These are phyloP conservation scores for Chlorella sp. DNA, from an alignment of 139 green algal species.

Conservation along the genomic window DNA sequence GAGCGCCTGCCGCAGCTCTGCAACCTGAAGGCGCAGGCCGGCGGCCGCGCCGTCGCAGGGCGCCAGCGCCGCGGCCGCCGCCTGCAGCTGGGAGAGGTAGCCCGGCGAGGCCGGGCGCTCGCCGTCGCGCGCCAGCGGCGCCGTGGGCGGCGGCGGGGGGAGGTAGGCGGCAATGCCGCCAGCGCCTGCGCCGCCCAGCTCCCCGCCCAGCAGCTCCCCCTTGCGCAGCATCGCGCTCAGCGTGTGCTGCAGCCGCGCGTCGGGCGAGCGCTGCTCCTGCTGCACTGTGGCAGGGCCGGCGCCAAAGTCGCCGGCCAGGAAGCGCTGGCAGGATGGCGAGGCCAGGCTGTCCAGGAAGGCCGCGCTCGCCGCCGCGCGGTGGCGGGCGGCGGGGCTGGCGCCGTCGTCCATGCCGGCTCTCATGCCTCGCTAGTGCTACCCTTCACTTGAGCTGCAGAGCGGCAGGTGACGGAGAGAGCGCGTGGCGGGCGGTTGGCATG, in stretches of 20 bases:
- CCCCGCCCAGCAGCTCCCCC: neutral
- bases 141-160: too few species aligned
- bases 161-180: conserved; percentile 4
- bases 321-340: neutral
- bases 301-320: neutral
- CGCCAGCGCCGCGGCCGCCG: neutral
- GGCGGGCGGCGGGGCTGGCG: neutral
- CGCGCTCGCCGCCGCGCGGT: neutral
- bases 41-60: neutral
- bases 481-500: too few species aligned
- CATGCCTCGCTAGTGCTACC: neutral
- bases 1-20: conserved; percentile 3
- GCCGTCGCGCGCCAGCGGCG: too few species aligned
- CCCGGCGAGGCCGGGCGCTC: too few species aligned
- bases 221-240: neutral
- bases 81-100: conserved; percentile 22
- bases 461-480: too few species aligned
- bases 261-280: neutral
- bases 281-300: neutral
- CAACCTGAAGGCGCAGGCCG: neutral
- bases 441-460: too few species aligned
- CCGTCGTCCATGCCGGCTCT: neutral
- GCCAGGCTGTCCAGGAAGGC: neutral
- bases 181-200: neutral
- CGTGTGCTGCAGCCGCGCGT: neutral